Conservation (phyloP, 148 eudicot genomes). For the Rhododendron williamsianum region DNA sequence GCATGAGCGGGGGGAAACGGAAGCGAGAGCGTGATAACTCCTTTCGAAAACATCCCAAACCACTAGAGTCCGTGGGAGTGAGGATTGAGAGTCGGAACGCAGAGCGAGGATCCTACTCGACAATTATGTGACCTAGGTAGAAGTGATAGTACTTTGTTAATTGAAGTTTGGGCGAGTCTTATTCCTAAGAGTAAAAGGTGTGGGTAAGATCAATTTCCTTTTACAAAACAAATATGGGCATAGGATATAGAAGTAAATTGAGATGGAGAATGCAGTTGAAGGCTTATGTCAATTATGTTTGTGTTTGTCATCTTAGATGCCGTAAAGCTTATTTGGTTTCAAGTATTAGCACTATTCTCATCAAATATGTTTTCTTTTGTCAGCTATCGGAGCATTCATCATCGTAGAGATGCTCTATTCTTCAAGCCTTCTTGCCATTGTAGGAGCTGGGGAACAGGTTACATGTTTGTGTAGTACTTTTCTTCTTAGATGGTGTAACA, state of each 20-base stretch:
- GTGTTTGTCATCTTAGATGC: not conserved
- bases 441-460: slow-evolving; percentile 99
- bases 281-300: not conserved
- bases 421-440: slow-evolving; percentile 83
- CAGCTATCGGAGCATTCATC: slow-evolving; percentile 80
- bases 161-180: not conserved
- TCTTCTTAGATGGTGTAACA: not conserved
- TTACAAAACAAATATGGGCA: not conserved
- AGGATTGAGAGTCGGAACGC: not conserved
- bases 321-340: too few species aligned
- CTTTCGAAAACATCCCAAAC: not conserved
- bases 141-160: not conserved
- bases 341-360: not conserved
- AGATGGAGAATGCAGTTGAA: not conserved
- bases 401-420: slow-evolving; percentile 90
- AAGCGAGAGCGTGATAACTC: not conserved
- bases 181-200: not conserved
- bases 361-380: not conserved
- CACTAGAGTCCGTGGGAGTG: not conserved
- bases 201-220: not conserved
- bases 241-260: not conserved
- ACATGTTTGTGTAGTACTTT: not conserved
- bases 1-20: not conserved
- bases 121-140: not conserved
- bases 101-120: not conserved